These are phyloP conservation scores for Nicotiana noctiflora DNA, from an alignment of 257 asterid genomes.

Conservation along the genomic window DNA sequence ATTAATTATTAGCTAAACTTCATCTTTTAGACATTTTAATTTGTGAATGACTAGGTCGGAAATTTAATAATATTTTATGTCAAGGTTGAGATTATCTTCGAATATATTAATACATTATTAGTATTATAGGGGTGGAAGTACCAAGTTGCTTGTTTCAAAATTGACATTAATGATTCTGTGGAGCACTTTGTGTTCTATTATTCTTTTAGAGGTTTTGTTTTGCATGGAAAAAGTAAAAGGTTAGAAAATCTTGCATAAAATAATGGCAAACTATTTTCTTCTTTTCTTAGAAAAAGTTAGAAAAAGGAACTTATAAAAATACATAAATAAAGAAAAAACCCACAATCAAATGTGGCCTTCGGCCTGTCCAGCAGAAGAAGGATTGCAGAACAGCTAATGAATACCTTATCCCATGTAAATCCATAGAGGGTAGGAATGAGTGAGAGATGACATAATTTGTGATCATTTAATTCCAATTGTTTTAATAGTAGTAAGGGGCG, in stretches of 20 bases:
- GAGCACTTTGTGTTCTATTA: background rate
- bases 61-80: background rate
- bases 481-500: too few relatives aligned
- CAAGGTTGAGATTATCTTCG: background rate
- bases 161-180: background rate
- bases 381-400: background rate
- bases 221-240: background rate
- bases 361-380: background rate
- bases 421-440: background rate
- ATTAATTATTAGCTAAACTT: background rate
- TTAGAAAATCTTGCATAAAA: background rate
- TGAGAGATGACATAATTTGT: background rate
- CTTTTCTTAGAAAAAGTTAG: background rate
- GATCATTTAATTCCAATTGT: too few relatives aligned
- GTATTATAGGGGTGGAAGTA: background rate
- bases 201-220: background rate
- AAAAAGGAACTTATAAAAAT: background rate
- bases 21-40: background rate
- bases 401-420: background rate
- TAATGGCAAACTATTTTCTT: background rate
- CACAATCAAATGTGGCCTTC: slow-evolving; percentile 3
- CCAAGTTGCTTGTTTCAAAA: background rate
- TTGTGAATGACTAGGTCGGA: background rate
- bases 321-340: background rate
- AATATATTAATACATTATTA: background rate